Base-by-base conservation (phyloP, 371 early-diverging fungal genomes). In the Mucor velutinosus region DNA sequence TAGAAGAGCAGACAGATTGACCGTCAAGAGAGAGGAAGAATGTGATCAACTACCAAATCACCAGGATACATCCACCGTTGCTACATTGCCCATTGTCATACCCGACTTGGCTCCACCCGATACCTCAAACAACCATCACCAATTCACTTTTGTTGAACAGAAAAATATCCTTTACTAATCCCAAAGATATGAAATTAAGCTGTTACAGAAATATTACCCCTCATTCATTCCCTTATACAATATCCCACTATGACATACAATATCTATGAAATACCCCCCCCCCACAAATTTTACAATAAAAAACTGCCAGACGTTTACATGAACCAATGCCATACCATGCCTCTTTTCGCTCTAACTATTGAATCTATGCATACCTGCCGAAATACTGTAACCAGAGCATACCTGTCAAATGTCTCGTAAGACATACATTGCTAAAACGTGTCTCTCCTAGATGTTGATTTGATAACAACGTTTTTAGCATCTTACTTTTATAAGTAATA, bases 1-100 rank as follows among this genome's bases (percentile, higher is more conserved):
- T 35, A 30, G 65, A 59, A 59, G 65, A 35, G 58, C 19, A 7
- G 21, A 65, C 17, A 65, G 58, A 27, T 15, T 33, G 21, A 55
- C 4, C 30, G 27, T 55, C 55, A 55, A 55, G 27, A 12, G 5
- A 55, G 55, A 55, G 27, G 30, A 56, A 39, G 41, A 21, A 39
- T 7, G 10, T 4, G 19, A 10, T 0, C 21, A 35, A 7, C 35
- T 21, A 15, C 1, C 7, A 1, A 58, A 35, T 11, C 37, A 41
- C 39, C 11, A 10, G 39, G 39, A 60, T 29, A 41, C 58, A n/a
- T 56, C 57, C 17, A 56, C 65, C 5, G 43, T 43, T 57, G 65
- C 58, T 15, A 23, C 56, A 10, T 41, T 64, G 8, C 65, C 65
- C 15, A 56, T 37, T 15, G 17, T 21, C 15, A 64, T 64, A 27